Conservation (phyloP, 139 green algal genomes). For the Picochlorum sp. region DNA sequence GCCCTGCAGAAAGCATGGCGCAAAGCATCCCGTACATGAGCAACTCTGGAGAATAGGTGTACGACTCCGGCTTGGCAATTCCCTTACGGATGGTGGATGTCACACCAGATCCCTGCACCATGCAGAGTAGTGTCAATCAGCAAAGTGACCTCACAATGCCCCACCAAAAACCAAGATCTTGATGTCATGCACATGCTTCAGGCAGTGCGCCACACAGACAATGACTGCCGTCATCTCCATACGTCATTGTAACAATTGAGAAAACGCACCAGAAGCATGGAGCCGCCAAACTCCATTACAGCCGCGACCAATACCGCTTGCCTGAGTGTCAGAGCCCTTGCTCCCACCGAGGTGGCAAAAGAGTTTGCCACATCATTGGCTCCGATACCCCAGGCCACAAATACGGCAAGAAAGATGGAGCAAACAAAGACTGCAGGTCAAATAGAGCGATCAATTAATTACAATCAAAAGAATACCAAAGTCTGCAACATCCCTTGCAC, state of each 20-base stretch:
- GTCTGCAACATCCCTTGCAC: too few species aligned
- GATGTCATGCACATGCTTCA: neutral
- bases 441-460: too few species aligned
- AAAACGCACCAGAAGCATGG: too few species aligned
- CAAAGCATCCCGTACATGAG: conserved; percentile 59
- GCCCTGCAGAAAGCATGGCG: conserved; percentile 29
- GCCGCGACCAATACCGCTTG: conserved; percentile 23
- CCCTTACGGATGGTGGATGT: conserved; percentile 33
- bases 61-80: conserved; percentile 27
- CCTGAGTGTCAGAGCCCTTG: conserved; percentile 23
- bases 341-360: conserved; percentile 2
- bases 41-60: conserved; percentile 26
- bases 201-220: neutral
- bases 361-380: conserved; percentile 26
- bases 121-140: too few species aligned
- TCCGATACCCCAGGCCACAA: conserved; percentile 22
- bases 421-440: conserved; percentile 15
- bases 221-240: neutral
- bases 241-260: too few species aligned
- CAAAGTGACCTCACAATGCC: too few species aligned
- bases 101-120: conserved; percentile 36
- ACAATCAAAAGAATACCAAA: too few species aligned
- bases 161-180: too few species aligned
- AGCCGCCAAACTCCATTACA: conserved; percentile 25
- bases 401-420: conserved; percentile 13